These are phyloP conservation scores for Blastocystis sp. DNA, from an alignment of 352 stramenopile species.

Conservation along the genomic window DNA sequence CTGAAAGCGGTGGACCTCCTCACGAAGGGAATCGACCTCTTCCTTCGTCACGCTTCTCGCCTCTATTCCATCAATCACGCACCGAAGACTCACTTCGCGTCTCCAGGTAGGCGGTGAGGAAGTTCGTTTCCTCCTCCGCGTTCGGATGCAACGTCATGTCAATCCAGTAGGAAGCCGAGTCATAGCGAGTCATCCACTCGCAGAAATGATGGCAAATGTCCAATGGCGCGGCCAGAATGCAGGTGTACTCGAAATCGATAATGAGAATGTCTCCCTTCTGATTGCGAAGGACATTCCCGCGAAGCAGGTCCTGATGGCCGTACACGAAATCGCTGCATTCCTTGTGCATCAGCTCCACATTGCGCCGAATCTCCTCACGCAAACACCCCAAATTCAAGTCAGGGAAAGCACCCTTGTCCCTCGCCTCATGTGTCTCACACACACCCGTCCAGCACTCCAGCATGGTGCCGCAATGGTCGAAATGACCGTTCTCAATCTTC, in stretches of 20 bases:
- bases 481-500: background rate
- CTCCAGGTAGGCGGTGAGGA: constrained; percentile 22
- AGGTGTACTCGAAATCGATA: constrained; percentile 57
- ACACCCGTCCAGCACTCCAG: background rate
- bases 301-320: constrained; percentile 63
- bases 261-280: constrained; percentile 9
- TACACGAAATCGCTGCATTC: constrained; percentile 40
- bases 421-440: constrained; percentile 3
- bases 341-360: constrained; percentile 49
- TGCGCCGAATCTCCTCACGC: constrained; percentile 14
- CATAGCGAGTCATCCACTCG: constrained; percentile 62
- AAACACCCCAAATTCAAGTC: background rate
- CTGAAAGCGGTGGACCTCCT: constrained; percentile 29
- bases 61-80: constrained; percentile 10
- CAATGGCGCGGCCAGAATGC: constrained; percentile 18
- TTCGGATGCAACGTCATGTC: constrained; percentile 29
- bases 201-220: constrained; percentile 63
- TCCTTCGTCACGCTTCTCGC: background rate
- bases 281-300: constrained; percentile 50
- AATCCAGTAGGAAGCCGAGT: constrained; percentile 54
- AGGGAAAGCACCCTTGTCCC: background rate
- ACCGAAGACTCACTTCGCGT: background rate
- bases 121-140: constrained; percentile 22
- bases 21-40: background rate
- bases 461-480: background rate